Conservation (phyloP, 164 flowering plant genomes). For the Liquidambar formosana region DNA sequence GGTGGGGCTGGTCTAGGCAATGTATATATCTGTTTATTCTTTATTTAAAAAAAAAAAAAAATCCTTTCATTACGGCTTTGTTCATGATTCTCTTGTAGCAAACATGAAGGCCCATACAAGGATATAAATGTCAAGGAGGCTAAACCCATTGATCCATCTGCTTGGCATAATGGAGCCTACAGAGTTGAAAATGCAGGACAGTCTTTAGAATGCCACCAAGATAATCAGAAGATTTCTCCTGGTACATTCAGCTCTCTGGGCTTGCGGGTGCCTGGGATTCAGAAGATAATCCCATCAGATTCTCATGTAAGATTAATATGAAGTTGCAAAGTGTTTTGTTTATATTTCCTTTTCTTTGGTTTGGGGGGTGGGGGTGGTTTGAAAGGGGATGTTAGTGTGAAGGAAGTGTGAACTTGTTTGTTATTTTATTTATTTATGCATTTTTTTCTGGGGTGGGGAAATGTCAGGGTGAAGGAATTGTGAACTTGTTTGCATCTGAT, state of each 20-base stretch:
- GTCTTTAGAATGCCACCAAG: slow-evolving; percentile 17
- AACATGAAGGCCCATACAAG: slow-evolving; percentile 24
- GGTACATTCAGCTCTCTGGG: slow-evolving; percentile 13
- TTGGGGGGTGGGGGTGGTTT: no score
- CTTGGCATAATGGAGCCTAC: slow-evolving; percentile 9
- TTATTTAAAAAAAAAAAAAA: no score
- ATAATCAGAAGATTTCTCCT: slow-evolving; percentile 13
- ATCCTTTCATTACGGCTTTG: not conserved
- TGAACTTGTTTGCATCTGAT: slow-evolving; percentile 2
- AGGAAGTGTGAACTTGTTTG: no score
- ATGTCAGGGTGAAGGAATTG: no score
- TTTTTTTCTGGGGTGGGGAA: no score
- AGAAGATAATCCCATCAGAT: slow-evolving; percentile 49
- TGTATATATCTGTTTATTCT: no score
- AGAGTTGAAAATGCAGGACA: slow-evolving; percentile 9
- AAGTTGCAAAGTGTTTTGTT: not conserved
- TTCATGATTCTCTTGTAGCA: slow-evolving; percentile 33
- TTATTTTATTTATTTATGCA: no score
- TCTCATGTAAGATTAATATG: slow-evolving; percentile 42
- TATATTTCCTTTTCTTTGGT: no score
- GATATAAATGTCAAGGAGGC: slow-evolving; percentile 21
- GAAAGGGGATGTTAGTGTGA: no score
- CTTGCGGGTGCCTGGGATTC: slow-evolving; percentile 30
- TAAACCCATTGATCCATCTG: slow-evolving; percentile 18
- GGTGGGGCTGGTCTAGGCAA: no score